These are phyloP conservation scores for Evansstolkia leycettana DNA, from an alignment of 495 filamentous ascomycete species.

Conservation along the genomic window DNA sequence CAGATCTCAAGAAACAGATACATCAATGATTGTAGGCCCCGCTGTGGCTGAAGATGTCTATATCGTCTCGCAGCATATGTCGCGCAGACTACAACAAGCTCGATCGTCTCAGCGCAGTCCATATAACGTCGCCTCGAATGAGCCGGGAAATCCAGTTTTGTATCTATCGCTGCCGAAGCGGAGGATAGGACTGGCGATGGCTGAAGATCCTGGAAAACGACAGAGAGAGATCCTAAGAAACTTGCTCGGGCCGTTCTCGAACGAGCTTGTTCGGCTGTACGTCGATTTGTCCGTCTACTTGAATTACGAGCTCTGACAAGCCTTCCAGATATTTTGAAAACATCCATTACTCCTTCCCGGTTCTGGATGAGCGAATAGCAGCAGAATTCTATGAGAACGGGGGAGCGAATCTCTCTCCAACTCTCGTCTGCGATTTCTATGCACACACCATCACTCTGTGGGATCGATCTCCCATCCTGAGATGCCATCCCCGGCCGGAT, in stretches of 20 bases:
- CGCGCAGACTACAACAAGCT: no score
- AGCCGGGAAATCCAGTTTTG: no score
- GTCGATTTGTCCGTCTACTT: slow-evolving; percentile 1
- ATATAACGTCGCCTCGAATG: no score
- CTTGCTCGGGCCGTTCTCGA: slow-evolving; percentile 13
- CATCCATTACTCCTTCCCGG: slow-evolving; percentile 23
- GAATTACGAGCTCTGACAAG: no score
- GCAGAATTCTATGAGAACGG: slow-evolving; percentile 10
- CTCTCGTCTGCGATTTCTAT: slow-evolving; percentile 20
- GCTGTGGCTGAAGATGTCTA: no score
- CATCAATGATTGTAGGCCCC: no score
- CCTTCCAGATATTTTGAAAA: slow-evolving; percentile 25
- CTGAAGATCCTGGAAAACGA: slow-evolving; percentile 12
- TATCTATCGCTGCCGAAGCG: slow-evolving; percentile 5
- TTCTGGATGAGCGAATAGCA: slow-evolving; percentile 20
- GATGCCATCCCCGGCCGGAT: slow-evolving; percentile 12
- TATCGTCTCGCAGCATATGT: no score
- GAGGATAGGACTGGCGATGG: slow-evolving; percentile 18
- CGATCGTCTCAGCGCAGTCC: no score
- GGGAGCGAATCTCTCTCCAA: slow-evolving; percentile 15
- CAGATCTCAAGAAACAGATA: no score
- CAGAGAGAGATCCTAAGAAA: slow-evolving; percentile 9
- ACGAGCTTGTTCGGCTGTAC: slow-evolving; percentile 18
- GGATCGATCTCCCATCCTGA: slow-evolving; percentile 8
- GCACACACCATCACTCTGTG: slow-evolving; percentile 18